Base-by-base conservation (phyloP, 2,329 filamentous ascomycete genomes). In the Apiospora saccharicola region DNA sequence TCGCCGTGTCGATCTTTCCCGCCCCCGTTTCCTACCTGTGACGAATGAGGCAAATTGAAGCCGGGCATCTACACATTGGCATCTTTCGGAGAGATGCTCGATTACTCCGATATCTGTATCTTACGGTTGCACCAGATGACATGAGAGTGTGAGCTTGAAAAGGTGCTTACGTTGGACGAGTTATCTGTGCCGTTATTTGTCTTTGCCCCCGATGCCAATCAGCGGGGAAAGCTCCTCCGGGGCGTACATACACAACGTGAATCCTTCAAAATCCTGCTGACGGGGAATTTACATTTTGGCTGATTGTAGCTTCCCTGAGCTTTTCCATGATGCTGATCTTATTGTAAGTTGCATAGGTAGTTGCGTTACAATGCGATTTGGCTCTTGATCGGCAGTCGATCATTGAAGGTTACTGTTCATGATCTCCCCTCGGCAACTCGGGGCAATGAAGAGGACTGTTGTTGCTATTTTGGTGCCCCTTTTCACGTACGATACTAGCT, bases 151-250 rank as follows among this genome's bases (percentile, higher is more conserved):
- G 37, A 24, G 49, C 19, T 41, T 64, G 57, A 64, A 64, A 64
- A 41, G 41, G 57, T 64, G 57, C 57, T 64, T 64, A 64, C 57
- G 57, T 64, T 64, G 34, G 57, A 64, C 34, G 46, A 64, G 34
- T n/a, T n/a, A n/a, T 49, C 22, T 49, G 46, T n/a, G 46, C 46
- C 46, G 46, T 49, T n/a, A 22, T 10, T 22, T 49, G 46, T n/a
- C 12, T 10, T 49, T 49, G 57, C 57, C 57, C 57, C 57, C 57
- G 13, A 41, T n/a, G 57, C 57, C 57, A 64, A 64, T 61, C 14
- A 12, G 57, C 30, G 57, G 57, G 57, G 57, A 64, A 64, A 64
- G 30, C 57, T 64, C 41, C 34, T 41, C 8, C 57, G 57, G 16
- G 30, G 37, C 5, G 37, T 41, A 41, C 34, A 41, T 41, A 5